Evolutionary conservation across 495 filamentous ascomycete genomes (phyloP).

Genomic region (Lepraria neglecta): DNA sequence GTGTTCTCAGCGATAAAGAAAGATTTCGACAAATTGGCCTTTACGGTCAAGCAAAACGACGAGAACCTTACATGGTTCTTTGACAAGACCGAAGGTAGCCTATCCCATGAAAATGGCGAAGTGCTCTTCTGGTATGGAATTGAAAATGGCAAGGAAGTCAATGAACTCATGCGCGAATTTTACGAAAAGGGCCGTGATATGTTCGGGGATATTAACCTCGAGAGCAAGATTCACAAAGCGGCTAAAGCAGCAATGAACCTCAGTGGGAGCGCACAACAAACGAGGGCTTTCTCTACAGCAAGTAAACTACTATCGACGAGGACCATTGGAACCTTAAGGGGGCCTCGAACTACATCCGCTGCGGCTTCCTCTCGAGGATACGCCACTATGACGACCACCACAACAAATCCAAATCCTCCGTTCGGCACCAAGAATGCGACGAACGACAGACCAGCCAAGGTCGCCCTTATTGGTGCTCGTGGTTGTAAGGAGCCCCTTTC

Average conservation of each 20-base stretch:
- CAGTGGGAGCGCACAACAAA: constrained; percentile 33
- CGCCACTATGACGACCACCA: constrained; percentile 32
- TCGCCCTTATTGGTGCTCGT: constrained; percentile 90
- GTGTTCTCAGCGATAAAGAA: constrained; percentile 90
- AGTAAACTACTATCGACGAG: no score
- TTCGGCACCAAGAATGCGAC: constrained; percentile 87
- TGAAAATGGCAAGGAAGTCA: constrained; percentile 76
- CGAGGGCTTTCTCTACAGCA: no score
- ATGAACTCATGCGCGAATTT: constrained; percentile 83
- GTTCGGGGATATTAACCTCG: constrained; percentile 87
- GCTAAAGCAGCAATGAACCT: constrained; percentile 56
- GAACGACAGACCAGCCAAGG: constrained; percentile 70
- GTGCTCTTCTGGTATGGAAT: constrained; percentile 98
- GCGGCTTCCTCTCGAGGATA: constrained; percentile 34
- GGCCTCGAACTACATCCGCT: not conserved
- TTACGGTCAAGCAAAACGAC: constrained; percentile 95
- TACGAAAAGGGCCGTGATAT: constrained; percentile 73
- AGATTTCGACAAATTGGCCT: constrained; percentile 83
- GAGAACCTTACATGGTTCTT: constrained; percentile 99
- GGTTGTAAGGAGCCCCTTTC: constrained; percentile 44
- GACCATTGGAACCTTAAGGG: constrained; percentile 23
- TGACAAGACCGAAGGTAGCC: constrained; percentile 89
- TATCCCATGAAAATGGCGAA: constrained; percentile 67
- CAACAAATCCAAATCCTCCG: constrained; percentile 96
- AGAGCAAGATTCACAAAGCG: constrained; percentile 72